Conservation (phyloP, 2,329 filamentous ascomycete species). For the Fragosphaeria purpurea region DNA sequence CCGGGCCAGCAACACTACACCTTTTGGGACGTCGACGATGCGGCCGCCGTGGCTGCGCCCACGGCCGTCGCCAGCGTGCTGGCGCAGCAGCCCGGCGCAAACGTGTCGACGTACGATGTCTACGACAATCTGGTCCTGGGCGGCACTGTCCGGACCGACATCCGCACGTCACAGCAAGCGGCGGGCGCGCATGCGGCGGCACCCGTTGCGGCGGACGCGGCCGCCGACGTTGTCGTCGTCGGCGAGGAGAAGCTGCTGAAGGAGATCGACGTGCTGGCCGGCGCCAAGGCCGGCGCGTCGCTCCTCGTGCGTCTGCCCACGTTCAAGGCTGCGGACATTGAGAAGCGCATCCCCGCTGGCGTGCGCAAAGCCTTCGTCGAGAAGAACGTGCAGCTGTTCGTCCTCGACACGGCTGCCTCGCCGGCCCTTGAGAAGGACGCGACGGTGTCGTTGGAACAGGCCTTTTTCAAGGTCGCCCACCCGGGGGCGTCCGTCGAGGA, state of each 20-base stretch:
- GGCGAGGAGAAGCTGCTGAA: slow-evolving; percentile 71
- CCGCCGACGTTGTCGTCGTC: slow-evolving; percentile 70
- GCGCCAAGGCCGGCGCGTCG: slow-evolving; percentile 59
- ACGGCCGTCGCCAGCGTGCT: slow-evolving; percentile 45
- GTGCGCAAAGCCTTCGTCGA: slow-evolving; percentile 63
- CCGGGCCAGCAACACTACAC: slow-evolving; percentile 61
- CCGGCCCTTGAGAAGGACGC: slow-evolving; percentile 58
- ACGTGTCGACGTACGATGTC: slow-evolving; percentile 51
- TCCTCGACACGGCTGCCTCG: slow-evolving; percentile 62
- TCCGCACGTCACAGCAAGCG: slow-evolving; percentile 71
- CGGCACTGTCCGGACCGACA: slow-evolving; percentile 72
- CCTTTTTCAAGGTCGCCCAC: slow-evolving; percentile 70
- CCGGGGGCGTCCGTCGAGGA: slow-evolving; percentile 53
- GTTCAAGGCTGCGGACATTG: slow-evolving; percentile 78
- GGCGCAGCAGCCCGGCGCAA: slow-evolving; percentile 62
- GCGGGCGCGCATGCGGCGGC: slow-evolving; percentile 41
- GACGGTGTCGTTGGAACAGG: slow-evolving; percentile 62
- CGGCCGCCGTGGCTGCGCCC: slow-evolving; percentile 55
- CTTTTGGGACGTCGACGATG: slow-evolving; percentile 86
- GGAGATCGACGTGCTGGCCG: slow-evolving; percentile 63
- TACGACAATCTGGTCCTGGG: slow-evolving; percentile 61
- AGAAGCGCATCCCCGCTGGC: slow-evolving; percentile 67
- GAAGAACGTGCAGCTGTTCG: slow-evolving; percentile 60
- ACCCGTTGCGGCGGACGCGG: slow-evolving; percentile 68
- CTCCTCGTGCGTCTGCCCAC: slow-evolving; percentile 67